Evolutionary conservation across 805 yeast genomes (phyloP), one percentile per base, ranked within the genome.

Genomic region (Danielia oregonensis): DNA sequence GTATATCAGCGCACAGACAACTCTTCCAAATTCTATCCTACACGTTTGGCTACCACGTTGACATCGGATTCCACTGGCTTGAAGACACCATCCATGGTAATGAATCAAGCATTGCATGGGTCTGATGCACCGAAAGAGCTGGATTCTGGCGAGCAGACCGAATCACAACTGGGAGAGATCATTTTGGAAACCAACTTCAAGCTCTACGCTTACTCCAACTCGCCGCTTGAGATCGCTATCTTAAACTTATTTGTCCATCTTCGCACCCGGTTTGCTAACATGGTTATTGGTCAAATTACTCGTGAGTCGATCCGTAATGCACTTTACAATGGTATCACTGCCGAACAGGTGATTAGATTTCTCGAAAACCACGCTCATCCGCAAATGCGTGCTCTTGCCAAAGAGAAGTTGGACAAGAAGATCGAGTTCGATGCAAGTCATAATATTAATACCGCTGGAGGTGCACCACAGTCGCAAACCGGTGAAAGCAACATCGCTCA

Each of bases 141-240:
- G 24, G 42, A 32, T 8, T 38, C 26, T 6, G 15, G 43, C 5
- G 24, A 29, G 41, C 24, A 43, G 26, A 47, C 48, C 10, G 65
- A 55, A 10, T 36, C 33, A 12, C 51, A 49, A 16, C 59, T 52
- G 32, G 96, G 96, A 1, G 78, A 93, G 13, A 71, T 93, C 36
- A 85, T 93, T 39, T 70, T 93, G 24, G 98, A 93, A 57, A 93
- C 98, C 0, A 93, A 93, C 61, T 93, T 87, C 68, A 85, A 93
- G 54, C 54, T 93, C 4, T 93, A 93, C 51, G 91, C 97, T 29
- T 89, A 89, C 55, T 87, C 97, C 2, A 83, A 86, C 42, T 87
- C 96, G 1, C 97, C 97, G 2, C 65, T 93, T 37, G 97, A 93
- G 59, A 89, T 91, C 46, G 97, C 97, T 8, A 85, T 93, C 40